Base-by-base conservation (phyloP, 495 filamentous ascomycete species). In the Bryoglossum gracile region DNA sequence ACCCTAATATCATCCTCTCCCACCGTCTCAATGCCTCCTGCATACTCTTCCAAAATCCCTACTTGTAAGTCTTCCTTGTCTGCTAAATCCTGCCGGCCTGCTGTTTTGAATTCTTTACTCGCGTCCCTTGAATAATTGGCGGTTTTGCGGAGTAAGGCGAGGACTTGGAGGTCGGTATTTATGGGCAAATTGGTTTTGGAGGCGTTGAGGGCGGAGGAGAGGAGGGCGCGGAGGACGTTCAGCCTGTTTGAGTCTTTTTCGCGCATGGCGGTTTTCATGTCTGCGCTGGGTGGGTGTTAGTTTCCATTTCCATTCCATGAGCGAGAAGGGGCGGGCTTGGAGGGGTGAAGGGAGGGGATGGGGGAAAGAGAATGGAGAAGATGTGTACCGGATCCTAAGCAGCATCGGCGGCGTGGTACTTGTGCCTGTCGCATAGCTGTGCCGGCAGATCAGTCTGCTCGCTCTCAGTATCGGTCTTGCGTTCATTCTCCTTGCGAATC, bases 241-340 rank as follows among this genome's bases (percentile, higher is more conserved):
- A 81, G 70, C 16, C 74, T 67, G 21, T 68, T 63, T 37, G 72
- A 63, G 54, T 79, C 75, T 61, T 81, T 82, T 35, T 64, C 65
- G 33, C 71, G 69, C 78, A 82, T 79, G 38, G 78, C 76, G 28
- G 67, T 61, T 61, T 82, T 82, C 44, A 82, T 63, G 51, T 82
- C 78, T 37, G 62, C 64, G 43, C 77, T 80, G 47, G 62, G 24
- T 25, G 30, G 18, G 11, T n/a, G 43, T 16, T n/a, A n/a, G n/a
- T n/a, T n/a, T n/a, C n/a, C n/a, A n/a, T n/a, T n/a, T n/a, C n/a
- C n/a, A n/a, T n/a, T n/a, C n/a, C n/a, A n/a, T n/a, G n/a, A n/a
- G n/a, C n/a, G n/a, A n/a, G n/a, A n/a, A n/a, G n/a, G n/a, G n/a
- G n/a, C n/a, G n/a, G n/a, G n/a, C n/a, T n/a, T n/a, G 19, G 28